Evolutionary conservation across 1,284 basidiomycete genomes (phyloP).

Genomic region (Rhodofomes roseus): DNA sequence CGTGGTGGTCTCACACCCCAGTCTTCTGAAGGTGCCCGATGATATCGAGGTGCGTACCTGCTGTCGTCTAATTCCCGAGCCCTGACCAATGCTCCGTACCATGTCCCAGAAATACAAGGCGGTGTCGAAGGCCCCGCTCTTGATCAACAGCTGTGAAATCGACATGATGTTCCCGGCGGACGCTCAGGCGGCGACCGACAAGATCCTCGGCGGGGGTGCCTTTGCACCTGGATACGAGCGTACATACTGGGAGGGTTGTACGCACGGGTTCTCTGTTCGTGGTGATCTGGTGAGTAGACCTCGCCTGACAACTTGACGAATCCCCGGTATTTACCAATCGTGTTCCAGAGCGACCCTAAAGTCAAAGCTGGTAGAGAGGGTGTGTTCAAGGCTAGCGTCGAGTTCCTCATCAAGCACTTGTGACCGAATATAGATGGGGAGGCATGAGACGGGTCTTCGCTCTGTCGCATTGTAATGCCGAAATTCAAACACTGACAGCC

Average conservation of each 20-base stretch:
- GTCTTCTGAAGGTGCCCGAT: constrained; percentile 56
- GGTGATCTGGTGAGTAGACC: constrained; percentile 28
- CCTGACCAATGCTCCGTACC: not conserved
- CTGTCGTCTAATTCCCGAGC: constrained; percentile 13
- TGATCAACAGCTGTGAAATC: constrained; percentile 41
- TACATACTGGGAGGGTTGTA: constrained; percentile 39
- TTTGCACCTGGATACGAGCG: constrained; percentile 39
- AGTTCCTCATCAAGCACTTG: constrained; percentile 26
- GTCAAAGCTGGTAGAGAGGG: constrained; percentile 30
- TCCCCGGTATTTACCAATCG: not conserved
- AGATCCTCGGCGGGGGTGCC: constrained; percentile 38
- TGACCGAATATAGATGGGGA: constrained; percentile 1
- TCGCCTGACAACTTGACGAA: not conserved
- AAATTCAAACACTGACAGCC: not conserved
- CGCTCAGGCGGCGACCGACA: constrained; percentile 31
- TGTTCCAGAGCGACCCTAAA: constrained; percentile 24
- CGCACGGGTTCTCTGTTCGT: constrained; percentile 51
- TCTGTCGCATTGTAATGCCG: not conserved
- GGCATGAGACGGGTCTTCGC: too few relatives aligned
- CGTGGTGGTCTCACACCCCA: constrained; percentile 63
- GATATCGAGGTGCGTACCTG: constrained; percentile 62
- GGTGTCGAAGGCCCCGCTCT: constrained; percentile 33
- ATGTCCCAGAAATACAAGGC: constrained; percentile 26
- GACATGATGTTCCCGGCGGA: constrained; percentile 33
- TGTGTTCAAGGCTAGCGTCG: constrained; percentile 27